Evolutionary conservation across 1,139 yeast species (phyloP), one percentile per base, ranked within the genome.

Genomic region (Hanseniaspora uvarum): DNA sequence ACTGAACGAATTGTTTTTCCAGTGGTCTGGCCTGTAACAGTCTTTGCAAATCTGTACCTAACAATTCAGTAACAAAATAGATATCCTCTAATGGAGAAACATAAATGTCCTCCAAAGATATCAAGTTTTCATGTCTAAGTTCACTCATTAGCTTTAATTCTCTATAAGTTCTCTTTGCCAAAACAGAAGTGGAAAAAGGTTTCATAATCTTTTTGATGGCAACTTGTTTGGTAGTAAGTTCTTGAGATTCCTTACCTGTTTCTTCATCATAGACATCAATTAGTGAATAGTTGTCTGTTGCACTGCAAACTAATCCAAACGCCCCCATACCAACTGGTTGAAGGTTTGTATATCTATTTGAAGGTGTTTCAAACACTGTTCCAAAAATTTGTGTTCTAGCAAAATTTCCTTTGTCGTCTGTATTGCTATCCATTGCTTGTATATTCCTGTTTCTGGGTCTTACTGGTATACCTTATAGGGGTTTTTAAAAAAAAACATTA

Each of bases 241-340:
- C 48, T 12, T 36, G 18, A 2, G 43, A 18, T 11, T 41, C 47
- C 14, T 49, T 30, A 10, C 43, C 53, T 24, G 46, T 37, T 30
- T 43, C 44, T 30, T 50, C 48, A 30, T 50, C 38, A 24, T 50
- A 43, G 21, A 37, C 36, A 24, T 50, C 48, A 11, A 28, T 16
- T 18, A 44, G 3, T 3, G 44, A 36, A 21, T 28, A 44, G 63
- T 84, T 86, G 70, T 92, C 98, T 55, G 83, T 79, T 1, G 98
- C 99, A 6, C 96, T 87, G 69, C 99, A 92, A 47, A 92, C 99
- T 39, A 92, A 78, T 7, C 98, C 98, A 66, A 92, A 92, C 11
- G 98, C 98, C 36, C 98, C 98, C 98, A 92, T 92, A 1, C 98
- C 98, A 51, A 92, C 96, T 3, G 98, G 98, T 64, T 88, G 92